Evolutionary conservation across 305 asterid genomes (phyloP).

Genomic region (Fraxinus floribunda): DNA sequence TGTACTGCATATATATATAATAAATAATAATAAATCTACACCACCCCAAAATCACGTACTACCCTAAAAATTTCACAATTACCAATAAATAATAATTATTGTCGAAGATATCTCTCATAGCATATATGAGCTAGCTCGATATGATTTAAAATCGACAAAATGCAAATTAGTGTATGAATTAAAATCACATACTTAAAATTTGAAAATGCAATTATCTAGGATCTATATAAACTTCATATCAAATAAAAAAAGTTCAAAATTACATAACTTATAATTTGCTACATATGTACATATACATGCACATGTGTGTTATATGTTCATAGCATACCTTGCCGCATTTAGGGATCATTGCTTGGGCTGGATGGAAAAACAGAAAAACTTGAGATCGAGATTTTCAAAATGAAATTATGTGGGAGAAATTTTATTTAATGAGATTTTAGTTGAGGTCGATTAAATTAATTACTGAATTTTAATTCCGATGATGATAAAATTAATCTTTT

Average conservation of each 20-base stretch:
- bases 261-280: neutral
- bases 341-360: slow-evolving; percentile 62
- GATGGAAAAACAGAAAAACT: slow-evolving; percentile 26
- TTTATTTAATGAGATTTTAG: neutral
- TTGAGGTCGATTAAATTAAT: too few species aligned
- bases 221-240: neutral
- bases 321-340: slow-evolving; percentile 88
- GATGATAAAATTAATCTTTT: neutral
- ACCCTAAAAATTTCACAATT: too few species aligned
- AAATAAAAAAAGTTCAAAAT: too few species aligned
- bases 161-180: slow-evolving; percentile 9
- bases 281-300: neutral
- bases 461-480: too few species aligned
- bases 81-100: too few species aligned
- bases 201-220: neutral
- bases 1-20: too few species aligned
- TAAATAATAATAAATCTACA: too few species aligned
- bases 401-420: neutral
- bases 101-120: neutral
- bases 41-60: too few species aligned
- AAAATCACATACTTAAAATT: slow-evolving; percentile 8
- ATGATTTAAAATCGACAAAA: slow-evolving; percentile 30
- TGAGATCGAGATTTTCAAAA: slow-evolving; percentile 38
- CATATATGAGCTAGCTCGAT: slow-evolving; percentile 26
- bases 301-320: neutral